These are phyloP conservation scores for Hordeum vulgare DNA, from an alignment of 176 grass and related monocot genomes.

Conservation along the genomic window DNA sequence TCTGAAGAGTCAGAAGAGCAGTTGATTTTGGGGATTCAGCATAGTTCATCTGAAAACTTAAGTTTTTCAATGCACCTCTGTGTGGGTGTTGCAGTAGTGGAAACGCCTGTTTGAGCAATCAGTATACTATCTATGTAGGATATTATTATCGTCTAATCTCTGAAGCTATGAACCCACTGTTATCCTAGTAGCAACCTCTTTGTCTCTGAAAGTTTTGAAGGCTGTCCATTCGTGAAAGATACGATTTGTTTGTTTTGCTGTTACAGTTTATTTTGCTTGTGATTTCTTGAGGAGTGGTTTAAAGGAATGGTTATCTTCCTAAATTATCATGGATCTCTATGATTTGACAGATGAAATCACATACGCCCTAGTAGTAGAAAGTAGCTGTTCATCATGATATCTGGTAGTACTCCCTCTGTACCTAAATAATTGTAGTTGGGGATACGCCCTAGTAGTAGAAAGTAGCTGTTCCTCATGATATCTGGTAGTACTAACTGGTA, in stretches of 20 bases:
- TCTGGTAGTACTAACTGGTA: neutral
- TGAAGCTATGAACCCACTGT: neutral
- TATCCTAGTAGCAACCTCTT: neutral
- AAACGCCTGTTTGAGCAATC: neutral
- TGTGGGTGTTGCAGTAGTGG: neutral
- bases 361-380: neutral
- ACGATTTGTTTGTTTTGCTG: neutral
- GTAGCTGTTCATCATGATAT: neutral
- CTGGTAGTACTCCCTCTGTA: too few species aligned
- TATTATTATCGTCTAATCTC: neutral
- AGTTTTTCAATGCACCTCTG: neutral
- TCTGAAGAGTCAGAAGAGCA: conserved; percentile 46
- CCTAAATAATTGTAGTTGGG: too few species aligned
- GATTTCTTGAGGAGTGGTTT: neutral
- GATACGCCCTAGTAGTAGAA: neutral
- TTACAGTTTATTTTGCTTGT: neutral
- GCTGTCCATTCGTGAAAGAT: neutral
- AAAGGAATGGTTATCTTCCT: neutral
- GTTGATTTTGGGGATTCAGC: conserved; percentile 24
- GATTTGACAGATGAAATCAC: neutral
- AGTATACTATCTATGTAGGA: neutral
- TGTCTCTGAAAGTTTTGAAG: conserved; percentile 2
- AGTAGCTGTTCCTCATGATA: neutral
- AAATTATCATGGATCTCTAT: neutral
- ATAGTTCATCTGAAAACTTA: conserved; percentile 19